phyloP scores from a whole-genome alignment of 306 rosid genomes.

The Fragaria nilgerrensis region DNA sequence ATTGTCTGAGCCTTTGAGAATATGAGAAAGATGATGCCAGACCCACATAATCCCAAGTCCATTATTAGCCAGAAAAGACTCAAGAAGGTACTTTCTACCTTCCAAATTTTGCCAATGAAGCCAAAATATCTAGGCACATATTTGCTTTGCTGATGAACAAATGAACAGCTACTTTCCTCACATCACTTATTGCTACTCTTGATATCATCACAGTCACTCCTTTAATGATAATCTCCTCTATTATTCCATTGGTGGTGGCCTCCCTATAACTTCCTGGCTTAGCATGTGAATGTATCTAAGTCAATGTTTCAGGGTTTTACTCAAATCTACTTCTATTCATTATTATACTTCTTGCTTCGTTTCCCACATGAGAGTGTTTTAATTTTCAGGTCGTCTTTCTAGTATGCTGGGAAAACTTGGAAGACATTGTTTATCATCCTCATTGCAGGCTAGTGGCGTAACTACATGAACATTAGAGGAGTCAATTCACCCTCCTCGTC shows the following conservation, averaged over 20 bases:
- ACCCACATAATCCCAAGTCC: background rate
- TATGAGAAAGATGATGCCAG: background rate
- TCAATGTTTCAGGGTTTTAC: slow-evolving; percentile 15
- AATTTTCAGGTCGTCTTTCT: background rate
- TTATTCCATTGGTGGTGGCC: background rate
- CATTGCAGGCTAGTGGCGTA: background rate
- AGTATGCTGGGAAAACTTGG: too few relatives aligned
- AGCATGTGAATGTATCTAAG: background rate
- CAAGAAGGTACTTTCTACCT: background rate
- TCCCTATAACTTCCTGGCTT: background rate
- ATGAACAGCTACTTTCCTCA: background rate
- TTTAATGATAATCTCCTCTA: background rate
- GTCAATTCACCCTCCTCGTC: too few relatives aligned
- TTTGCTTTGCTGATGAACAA: background rate
- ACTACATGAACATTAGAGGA: too few relatives aligned
- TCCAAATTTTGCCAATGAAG: background rate
- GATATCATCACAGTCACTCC: background rate
- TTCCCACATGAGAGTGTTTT: background rate
- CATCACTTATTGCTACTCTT: background rate
- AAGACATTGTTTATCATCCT: background rate
- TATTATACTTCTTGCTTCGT: background rate
- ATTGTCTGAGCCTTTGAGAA: background rate
- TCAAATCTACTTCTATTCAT: background rate
- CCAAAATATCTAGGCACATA: background rate
- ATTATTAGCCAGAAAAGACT: background rate